Evolutionary conservation across 2,329 filamentous ascomycete species (phyloP), one percentile per base, ranked within the genome.

Genomic region (Thielaviopsis cerberus): DNA sequence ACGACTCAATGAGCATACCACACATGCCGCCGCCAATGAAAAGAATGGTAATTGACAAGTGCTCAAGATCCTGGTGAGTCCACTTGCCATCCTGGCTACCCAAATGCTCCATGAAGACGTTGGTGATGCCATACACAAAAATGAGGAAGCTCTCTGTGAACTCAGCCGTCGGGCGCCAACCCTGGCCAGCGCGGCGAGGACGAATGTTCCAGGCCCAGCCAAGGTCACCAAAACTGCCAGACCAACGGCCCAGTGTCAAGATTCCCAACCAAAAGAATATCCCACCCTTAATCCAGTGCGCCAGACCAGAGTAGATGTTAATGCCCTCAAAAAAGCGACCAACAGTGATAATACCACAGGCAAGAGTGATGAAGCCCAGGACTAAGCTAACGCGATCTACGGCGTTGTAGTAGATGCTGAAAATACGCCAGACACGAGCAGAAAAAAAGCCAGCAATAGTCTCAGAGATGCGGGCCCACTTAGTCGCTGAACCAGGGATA

Each of bases 131-230:
- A 67, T 96, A 97, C 27, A 88, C 74, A 72, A 89, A 94, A 63
- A 97, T 96, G 63, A 95, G 79, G 59, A 85, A 83, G 34, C 88
- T 94, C 70, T 97, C 91, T 54, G 85, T 80, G 64, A 94, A 95
- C 71, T 97, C 91, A 24, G 87, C 88, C 0, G 86, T 86, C 0
- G 86, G 86, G 55, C 80, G 80, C 78, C 84, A 85, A 66, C 75
- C 79, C 63, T 79, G 76, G 20, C 81, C 76, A 13, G 63, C 61
- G 17, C 65, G 65, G 61, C 69, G 74, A 3, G 88, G 88, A 61
- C 86, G 85, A 61, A 90, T 70, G 65, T 97, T 97, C 91, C 91
- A 96, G 0, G 89, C 88, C 91, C 91, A 97, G 63, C 91, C 91
- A 59, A 91, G 78, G 61, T 95, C 87, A 59, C 86, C 83, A 68